Base-by-base conservation (phyloP, 2,329 filamentous ascomycete species). In the Alternaria brassicae region DNA sequence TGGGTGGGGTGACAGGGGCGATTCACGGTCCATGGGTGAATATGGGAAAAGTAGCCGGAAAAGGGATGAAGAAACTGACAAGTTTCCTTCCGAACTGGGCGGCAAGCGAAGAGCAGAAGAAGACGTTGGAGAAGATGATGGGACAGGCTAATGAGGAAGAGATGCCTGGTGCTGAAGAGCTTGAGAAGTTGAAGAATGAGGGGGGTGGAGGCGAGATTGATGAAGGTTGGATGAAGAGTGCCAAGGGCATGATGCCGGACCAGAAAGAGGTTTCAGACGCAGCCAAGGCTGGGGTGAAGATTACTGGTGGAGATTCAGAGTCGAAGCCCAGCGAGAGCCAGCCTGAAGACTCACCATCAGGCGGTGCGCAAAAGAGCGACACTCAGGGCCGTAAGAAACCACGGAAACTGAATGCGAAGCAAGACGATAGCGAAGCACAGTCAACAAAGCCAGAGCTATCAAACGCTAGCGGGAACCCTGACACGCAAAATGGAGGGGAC, bases 91-190 rank as follows among this genome's bases (percentile, higher is more conserved):
- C 62, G 3, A 49, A 61, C 3, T 69, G 65, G 67, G 63, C 56
- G 9, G 67, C 57, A 4, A 69, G 62, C 32, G 63, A 68, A 6
- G 60, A 55, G 37, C 65, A 69, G 21, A 69, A 65, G 41, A 60
- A 60, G 41, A 48, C 64, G 13, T 36, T 69, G 3, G 63, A 69
- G 36, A 67, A 69, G 57, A 68, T 68, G 67, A 44, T 68, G 9
- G 63, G 60, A 10, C 61, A 68, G 21, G 63, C 58, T 21, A 62
- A 61, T 2, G 60, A 69, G 9, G 49, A 65, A 21, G 55, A 68
- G n/a, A 58, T 64, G 55, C 65, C 65, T 19, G 52, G 56, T 6
- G 42, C 53, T 15, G 56, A 68, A 13, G 67, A 69, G 51, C 48
- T 69, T 42, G 55, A 69, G 42, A 62, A 53, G 39, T 57, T 66